Percentiles rank a stretch among this genome's conserved stretches.
phyloP scores from a whole-genome alignment of 108 stramenopile genomes.

The Phaeodactylum tricornutum region DNA sequence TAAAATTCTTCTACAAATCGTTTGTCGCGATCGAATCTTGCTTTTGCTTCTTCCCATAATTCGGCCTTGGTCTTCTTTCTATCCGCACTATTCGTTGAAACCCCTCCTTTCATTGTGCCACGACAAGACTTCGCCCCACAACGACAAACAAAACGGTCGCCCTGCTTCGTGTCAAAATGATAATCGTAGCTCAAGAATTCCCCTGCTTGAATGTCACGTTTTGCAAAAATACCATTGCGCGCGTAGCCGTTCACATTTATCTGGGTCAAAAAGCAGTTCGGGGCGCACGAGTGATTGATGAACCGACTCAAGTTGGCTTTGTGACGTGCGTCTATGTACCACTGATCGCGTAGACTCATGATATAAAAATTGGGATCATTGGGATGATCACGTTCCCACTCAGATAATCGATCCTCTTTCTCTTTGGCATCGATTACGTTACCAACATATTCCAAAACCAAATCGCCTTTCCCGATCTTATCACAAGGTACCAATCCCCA shows the following conservation, averaged over 20 bases:
- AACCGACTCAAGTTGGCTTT: slow-evolving; percentile 81
- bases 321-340: slow-evolving; percentile 86
- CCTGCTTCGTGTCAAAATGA: slow-evolving; percentile 73
- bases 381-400: slow-evolving; percentile 71
- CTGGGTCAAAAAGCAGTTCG: slow-evolving; percentile 79
- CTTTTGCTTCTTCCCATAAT: slow-evolving; percentile 43
- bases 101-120: slow-evolving; percentile 50
- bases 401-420: slow-evolving; percentile 54
- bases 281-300: slow-evolving; percentile 93
- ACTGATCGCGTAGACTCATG: slow-evolving; percentile 76
- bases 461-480: slow-evolving; percentile 47
- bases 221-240: slow-evolving; percentile 78
- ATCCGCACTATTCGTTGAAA: neutral
- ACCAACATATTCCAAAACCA: slow-evolving; percentile 87
- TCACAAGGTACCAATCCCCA: slow-evolving; percentile 80
- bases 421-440: slow-evolving; percentile 78
- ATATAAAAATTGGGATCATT: slow-evolving; percentile 92
- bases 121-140: slow-evolving; percentile 72
- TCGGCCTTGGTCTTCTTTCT: slow-evolving; percentile 28
- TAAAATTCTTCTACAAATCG: slow-evolving; percentile 38
- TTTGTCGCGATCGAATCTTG: slow-evolving; percentile 35
- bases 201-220: slow-evolving; percentile 59
- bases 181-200: slow-evolving; percentile 89
- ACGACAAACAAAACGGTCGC: slow-evolving; percentile 50
- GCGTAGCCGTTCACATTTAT: slow-evolving; percentile 76